Conservation (phyloP, 2,329 filamentous ascomycete species). For the Monilinia aucupariae region DNA sequence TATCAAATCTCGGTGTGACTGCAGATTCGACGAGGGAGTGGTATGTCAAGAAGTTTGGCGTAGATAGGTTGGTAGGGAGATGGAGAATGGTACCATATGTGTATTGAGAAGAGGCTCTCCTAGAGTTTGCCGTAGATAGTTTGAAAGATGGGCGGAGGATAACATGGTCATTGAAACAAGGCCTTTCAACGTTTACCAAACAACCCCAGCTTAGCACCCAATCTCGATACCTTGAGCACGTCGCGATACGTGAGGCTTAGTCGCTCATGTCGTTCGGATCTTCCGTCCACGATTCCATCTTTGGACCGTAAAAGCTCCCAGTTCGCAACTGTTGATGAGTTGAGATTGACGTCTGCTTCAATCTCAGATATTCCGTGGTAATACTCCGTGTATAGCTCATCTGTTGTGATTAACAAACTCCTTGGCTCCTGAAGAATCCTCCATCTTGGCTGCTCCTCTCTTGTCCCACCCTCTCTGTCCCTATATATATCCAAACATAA, state of each 20-base stretch:
- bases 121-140: not conserved
- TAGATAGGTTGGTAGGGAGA: conserved; percentile 52
- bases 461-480: conserved; percentile 55
- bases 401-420: conserved; percentile 70
- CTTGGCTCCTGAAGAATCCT: conserved; percentile 76
- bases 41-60: conserved; percentile 73
- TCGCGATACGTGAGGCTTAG: conserved; percentile 79
- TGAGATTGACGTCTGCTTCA: conserved; percentile 60
- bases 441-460: conserved; percentile 47
- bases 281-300: conserved; percentile 45
- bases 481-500: conserved; percentile 73
- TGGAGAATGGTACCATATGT: conserved; percentile 75
- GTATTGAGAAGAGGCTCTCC: conserved; percentile 40
- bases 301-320: conserved; percentile 60
- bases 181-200: conserved; percentile 33
- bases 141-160: not conserved
- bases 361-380: conserved; percentile 70
- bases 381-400: conserved; percentile 61
- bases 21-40: conserved; percentile 72
- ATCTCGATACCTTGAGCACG: conserved; percentile 72
- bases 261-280: conserved; percentile 53
- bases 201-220: conserved; percentile 58
- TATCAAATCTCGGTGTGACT: conserved; percentile 74
- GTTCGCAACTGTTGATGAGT: conserved; percentile 59
- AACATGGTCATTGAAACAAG: not conserved